Base-by-base conservation (phyloP, 768 basidiomycete genomes). In the Boletellus emodensis region DNA sequence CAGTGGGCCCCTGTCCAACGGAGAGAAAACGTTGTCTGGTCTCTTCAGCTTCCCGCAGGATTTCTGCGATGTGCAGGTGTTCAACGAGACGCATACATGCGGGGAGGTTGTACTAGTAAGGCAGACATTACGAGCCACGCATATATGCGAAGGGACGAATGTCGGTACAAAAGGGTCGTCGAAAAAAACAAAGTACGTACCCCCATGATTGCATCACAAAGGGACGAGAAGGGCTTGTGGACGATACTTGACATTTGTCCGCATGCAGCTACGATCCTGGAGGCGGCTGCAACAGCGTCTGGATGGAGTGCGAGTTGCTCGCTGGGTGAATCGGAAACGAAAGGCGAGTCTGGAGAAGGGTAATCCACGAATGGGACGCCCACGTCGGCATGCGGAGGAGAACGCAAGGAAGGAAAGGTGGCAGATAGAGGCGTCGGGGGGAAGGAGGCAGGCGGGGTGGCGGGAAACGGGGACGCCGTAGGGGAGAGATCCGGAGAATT, bases 61-160 rank as follows among this genome's bases (percentile, higher is more conserved):
- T 79, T 61, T 90, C 88, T 7, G 78, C 77, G 24, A 81, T 75
- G 60, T 89, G 83, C 1, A 85, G 78, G 4, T 84, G 82, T 62
- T 90, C 87, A 14, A 90, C 64, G 30, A 90, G 73, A 17, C 87
- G 81, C 66, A 90, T 72, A 60, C 85, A 88, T 4, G 85, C 80
- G 0, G 88, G 85, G 15, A 90, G 72, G 60, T 87, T 84, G 58
- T 87, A 88, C 84, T 88, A 46, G 30, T 35, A 22, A 28, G 41
- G 13, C n/a, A 4, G 26, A 43, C 24, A 6, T 35, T 3, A 35
- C 10, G 36, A 15, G 17, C 36, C 20, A 34, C 33, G 52, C 56
- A 62, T 64, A 53, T 41, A 62, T 42, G 49, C 47, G 0, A 49
- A 48, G 38, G 9, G 17, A 30, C 3, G 10, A 41, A 7, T 1